Base-by-base conservation (phyloP, 169 alveolate genomes). In the Cryptosporidium felis region DNA sequence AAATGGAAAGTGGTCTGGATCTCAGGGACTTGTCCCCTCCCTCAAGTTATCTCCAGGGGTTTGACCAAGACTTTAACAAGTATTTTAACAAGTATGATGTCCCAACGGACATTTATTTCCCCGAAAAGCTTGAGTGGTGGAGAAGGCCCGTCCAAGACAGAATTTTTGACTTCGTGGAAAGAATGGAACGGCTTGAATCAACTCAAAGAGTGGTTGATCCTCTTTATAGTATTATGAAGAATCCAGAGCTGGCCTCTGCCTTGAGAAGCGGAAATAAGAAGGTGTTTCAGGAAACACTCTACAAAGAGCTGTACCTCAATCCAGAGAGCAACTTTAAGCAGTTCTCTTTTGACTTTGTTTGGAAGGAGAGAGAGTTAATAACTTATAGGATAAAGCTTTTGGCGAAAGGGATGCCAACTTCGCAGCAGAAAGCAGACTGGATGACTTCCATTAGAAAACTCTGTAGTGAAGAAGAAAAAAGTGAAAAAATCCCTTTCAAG, bases 391-490 rank as follows among this genome's bases (percentile, higher is more conserved):
- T 91, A 81, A 79, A 80, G 10, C 47, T 91, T 14, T 60, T 91
- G 14, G 91, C 92, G 2, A 67, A 81, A 61, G 82, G 79, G 51
- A 82, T 91, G 92, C 89, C 91, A 12, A 82, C 90, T 8, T 89
- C 92, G 5, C 90, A 91, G 42, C 90, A 89, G 44, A 58, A 91
- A 32, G 94, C 94, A 12, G 81, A 80, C 36, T 91, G 92, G 92
- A 91, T 91, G 94, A 80, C 80, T 21, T 38, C 60, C 23, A 81
- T 88, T 5, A 16, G 91, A 10, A 45, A 21, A 36, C 42, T 58
- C 10, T 81, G 88, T 23, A 16, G 16, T 5, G 90, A 49, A 3
- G 80, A 58, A 18, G 85, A 65, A 23, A 44, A 42, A 28, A 62
- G 46, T 14, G 38, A 42, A 36, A 42, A 49, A 16, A 66, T 67